phyloP scores from a whole-genome alignment of 1,284 basidiomycete genomes.

The Microbotryum lychnidis-dioicae region DNA sequence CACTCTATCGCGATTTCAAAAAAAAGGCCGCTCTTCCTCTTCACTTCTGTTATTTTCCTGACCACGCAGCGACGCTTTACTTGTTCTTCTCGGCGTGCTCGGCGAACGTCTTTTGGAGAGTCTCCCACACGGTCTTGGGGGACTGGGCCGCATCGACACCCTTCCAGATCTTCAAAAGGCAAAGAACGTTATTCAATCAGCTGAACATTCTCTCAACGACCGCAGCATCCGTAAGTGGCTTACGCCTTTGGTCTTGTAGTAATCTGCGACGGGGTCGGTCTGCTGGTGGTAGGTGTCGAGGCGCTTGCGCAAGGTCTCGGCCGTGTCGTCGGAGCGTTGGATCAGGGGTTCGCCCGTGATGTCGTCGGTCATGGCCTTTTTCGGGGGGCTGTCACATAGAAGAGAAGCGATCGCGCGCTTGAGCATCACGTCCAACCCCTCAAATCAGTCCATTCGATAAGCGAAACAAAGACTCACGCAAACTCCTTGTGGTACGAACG shows the following conservation, averaged over 20 bases:
- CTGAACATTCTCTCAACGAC: neutral
- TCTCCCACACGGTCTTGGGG: constrained; percentile 84
- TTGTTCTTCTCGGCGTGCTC: constrained; percentile 20
- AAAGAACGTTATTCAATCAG: neutral
- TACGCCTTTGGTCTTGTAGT: constrained; percentile 78
- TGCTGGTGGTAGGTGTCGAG: constrained; percentile 79
- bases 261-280: constrained; percentile 92
- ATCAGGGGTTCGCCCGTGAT: constrained; percentile 83
- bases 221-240: constrained; percentile 18
- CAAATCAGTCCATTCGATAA: too few species aligned
- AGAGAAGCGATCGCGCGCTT: neutral
- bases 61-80: neutral
- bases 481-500: constrained; percentile 93
- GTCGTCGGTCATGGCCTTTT: constrained; percentile 90
- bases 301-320: constrained; percentile 82
- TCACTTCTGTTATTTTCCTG: too few species aligned
- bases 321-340: constrained; percentile 45
- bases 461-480: constrained; percentile 53
- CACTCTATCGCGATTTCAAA: too few species aligned
- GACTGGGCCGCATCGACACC: constrained; percentile 89
- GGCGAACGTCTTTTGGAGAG: constrained; percentile 48
- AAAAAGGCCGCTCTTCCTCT: too few species aligned
- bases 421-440: neutral
- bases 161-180: constrained; percentile 54
- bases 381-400: constrained; percentile 64